Percentiles rank a stretch among this genome's conserved stretches.
phyloP scores from a whole-genome alignment of 495 filamentous ascomycete genomes.

The Podospora sp. region DNA sequence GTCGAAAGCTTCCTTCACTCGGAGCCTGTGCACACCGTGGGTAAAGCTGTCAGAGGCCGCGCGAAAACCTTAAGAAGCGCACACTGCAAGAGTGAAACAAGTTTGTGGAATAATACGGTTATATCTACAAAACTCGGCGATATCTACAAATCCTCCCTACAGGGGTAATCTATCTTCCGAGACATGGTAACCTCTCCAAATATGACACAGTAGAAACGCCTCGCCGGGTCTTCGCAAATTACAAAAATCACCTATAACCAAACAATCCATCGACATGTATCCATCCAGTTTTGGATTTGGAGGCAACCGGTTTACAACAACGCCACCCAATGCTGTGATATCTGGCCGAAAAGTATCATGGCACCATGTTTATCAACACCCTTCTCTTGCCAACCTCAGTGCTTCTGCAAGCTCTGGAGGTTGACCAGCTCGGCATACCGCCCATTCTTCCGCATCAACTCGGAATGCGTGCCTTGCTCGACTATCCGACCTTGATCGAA shows the following conservation, averaged over 20 bases:
- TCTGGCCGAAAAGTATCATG: neutral
- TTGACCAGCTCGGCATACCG: conserved; percentile 60
- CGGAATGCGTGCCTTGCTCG: conserved; percentile 57
- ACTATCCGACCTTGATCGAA: conserved; percentile 59
- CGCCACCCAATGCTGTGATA: conserved; percentile 16
- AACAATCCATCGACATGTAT: neutral
- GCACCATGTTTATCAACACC: too few species aligned
- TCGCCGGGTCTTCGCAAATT: neutral
- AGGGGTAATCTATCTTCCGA: too few species aligned
- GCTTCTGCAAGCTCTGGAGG: conserved; percentile 74
- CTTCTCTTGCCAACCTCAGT: conserved; percentile 13
- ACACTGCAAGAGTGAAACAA: too few species aligned
- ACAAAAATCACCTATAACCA: conserved; percentile 6
- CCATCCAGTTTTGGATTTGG: neutral
- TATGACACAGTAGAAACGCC: neutral
- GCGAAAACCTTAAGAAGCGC: too few species aligned
- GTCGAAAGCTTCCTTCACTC: too few species aligned
- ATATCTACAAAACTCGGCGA: too few species aligned
- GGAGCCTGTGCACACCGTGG: too few species aligned
- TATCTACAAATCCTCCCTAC: too few species aligned
- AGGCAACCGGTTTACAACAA: neutral
- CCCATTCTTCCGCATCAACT: conserved; percentile 55
- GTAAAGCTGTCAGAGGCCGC: too few species aligned
- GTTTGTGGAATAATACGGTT: too few species aligned
- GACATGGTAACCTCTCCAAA: too few species aligned